phyloP scores from a whole-genome alignment of 2,329 filamentous ascomycete genomes.

The Dothistroma septosporum region DNA sequence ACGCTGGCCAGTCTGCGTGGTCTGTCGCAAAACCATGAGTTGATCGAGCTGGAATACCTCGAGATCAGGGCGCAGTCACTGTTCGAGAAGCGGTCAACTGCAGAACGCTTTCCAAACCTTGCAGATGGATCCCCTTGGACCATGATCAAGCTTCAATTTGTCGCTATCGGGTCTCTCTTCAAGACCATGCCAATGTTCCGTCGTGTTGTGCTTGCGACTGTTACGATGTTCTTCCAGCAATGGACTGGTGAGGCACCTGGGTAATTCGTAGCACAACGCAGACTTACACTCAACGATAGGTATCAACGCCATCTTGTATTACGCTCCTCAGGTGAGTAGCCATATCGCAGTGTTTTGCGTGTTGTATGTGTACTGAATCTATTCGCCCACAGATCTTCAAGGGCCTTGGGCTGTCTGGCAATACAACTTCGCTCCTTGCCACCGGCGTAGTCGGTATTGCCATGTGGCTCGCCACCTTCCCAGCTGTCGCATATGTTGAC shows the following conservation, averaged over 20 bases:
- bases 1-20: slow-evolving; percentile 63
- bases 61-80: slow-evolving; percentile 75
- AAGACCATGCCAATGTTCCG: slow-evolving; percentile 62
- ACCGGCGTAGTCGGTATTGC: slow-evolving; percentile 69
- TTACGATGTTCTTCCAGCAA: slow-evolving; percentile 48
- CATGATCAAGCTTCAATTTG: slow-evolving; percentile 61
- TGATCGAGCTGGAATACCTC: slow-evolving; percentile 71
- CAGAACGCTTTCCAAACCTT: slow-evolving; percentile 64
- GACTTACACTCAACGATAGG: slow-evolving; percentile 4
- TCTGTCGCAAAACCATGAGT: slow-evolving; percentile 59
- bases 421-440: slow-evolving; percentile 56
- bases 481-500: slow-evolving; percentile 62
- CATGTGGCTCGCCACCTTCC: slow-evolving; percentile 65
- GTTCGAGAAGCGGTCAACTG: slow-evolving; percentile 69
- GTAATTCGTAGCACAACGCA: not conserved
- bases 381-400: slow-evolving; percentile 40
- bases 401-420: slow-evolving; percentile 43
- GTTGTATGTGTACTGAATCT: not conserved
- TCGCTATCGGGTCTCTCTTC: slow-evolving; percentile 63
- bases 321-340: slow-evolving; percentile 39
- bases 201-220: slow-evolving; percentile 56
- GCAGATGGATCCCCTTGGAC: slow-evolving; percentile 58
- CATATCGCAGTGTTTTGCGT: slow-evolving; percentile 5
- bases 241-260: slow-evolving; percentile 40
- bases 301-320: slow-evolving; percentile 47